A percentile compares a stretch with the other conserved stretches of the same genome.
Conservation (phyloP, 768 basidiomycete genomes). For the Rhodosporidiobolus odoratus region DNA sequence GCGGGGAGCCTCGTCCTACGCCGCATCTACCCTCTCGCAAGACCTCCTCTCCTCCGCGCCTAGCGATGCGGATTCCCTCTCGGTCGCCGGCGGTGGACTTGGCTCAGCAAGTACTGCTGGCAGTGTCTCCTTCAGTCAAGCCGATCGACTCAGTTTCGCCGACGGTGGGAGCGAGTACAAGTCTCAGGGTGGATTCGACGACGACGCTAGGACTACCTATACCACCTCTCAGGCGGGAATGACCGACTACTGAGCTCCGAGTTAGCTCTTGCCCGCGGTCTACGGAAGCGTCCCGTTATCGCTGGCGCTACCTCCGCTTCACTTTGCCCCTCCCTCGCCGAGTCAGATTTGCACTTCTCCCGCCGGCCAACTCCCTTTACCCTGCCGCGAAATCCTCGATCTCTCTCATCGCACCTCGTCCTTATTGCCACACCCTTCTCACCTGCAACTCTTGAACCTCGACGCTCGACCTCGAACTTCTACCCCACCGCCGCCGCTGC, state of each 20-base stretch:
- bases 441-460: too few species aligned
- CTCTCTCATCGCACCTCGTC: too few species aligned
- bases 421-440: too few species aligned
- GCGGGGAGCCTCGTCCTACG: constrained; percentile 58
- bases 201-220: constrained; percentile 25
- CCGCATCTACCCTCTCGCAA: constrained; percentile 47
- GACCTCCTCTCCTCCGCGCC: constrained; percentile 28
- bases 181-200: constrained; percentile 26
- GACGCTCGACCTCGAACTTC: too few species aligned
- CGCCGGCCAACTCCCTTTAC: too few species aligned
- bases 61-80: constrained; percentile 54
- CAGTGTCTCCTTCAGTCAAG: constrained; percentile 79
- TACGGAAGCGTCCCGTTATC: neutral
- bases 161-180: constrained; percentile 38
- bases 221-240: constrained; percentile 19
- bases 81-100: constrained; percentile 30
- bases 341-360: too few species aligned
- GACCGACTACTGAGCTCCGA: constrained; percentile 29
- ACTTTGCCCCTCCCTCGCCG: too few species aligned
- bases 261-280: neutral
- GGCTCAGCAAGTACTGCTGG: constrained; percentile 35
- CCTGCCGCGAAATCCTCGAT: too few species aligned
- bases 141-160: constrained; percentile 67
- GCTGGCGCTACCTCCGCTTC: too few species aligned
- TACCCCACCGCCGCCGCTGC: too few species aligned